These are phyloP conservation scores for Parietaria judaica DNA, from an alignment of 306 rosid genomes.

Conservation along the genomic window DNA sequence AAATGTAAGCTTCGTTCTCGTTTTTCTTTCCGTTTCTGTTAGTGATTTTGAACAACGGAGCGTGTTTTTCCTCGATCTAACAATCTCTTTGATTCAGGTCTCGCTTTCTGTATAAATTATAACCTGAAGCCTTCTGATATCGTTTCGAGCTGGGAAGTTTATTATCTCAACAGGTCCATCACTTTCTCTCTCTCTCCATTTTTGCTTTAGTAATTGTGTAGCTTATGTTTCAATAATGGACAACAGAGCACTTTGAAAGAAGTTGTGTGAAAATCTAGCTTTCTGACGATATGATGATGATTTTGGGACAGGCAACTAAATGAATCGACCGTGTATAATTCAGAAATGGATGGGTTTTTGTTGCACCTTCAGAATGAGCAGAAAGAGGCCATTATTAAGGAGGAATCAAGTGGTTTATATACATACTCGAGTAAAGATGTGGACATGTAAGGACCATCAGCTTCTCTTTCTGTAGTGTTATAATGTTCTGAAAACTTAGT, in stretches of 20 bases:
- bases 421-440: conserved; percentile 74
- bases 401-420: conserved; percentile 53
- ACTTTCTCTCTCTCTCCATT: neutral
- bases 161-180: conserved; percentile 81
- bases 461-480: too few species aligned
- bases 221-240: too few species aligned
- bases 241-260: too few species aligned
- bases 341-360: conserved; percentile 83
- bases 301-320: conserved; percentile 45
- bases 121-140: conserved; percentile 65
- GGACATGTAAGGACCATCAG: conserved; percentile 62
- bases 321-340: conserved; percentile 42
- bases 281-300: neutral
- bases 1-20: conserved; percentile 45
- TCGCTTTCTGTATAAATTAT: conserved; percentile 64
- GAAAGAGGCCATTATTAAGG: conserved; percentile 50
- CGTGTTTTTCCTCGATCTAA: neutral
- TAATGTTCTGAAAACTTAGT: too few species aligned
- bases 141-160: conserved; percentile 81
- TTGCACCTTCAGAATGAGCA: conserved; percentile 54
- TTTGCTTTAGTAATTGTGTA: neutral
- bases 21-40: neutral
- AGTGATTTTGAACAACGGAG: neutral
- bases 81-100: conserved; percentile 34
- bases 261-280: conserved; percentile 1